Evolutionary conservation across 768 basidiomycete species (phyloP), one percentile per base, ranked within the genome.

Genomic region (Gymnopilus junonius): DNA sequence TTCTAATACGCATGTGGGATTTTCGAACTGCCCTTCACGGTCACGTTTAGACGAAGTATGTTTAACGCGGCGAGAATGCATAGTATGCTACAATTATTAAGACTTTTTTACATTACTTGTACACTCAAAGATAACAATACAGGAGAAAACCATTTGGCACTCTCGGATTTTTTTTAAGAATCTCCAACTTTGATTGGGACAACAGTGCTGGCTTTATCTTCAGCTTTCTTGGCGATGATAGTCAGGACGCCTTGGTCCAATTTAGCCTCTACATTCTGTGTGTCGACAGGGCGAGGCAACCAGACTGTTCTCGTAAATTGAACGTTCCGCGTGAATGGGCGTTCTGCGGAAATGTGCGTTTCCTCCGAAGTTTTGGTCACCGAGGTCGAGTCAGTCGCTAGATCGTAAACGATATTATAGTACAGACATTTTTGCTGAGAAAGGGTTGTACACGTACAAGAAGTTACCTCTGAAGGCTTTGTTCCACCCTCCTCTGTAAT

Each of bases 281-380:
- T 74, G 68, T 92, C 87, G 1, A 91, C 80, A 7, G 87, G 80
- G 11, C 81, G 83, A 35, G 91, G 89, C 25, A 93, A 79, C 85
- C 88, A 89, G 11, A 93, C 82, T 0, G 90, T 92, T 54, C 92
- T 83, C 14, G 83, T 82, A 72, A 92, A 93, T 2, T 80, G 75
- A 2, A 84, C 72, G 48, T 81, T 82, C 21, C 83, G 80, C 12
- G 83, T 79, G 70, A 86, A 86, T n/a, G 80, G 76, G 25, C 90
- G 85, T 70, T 92, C 90, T 7, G 82, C 73, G 2, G 88, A 80
- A 43, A 90, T 75, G 64, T 85, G 82, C 21, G 80, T 85, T 56
- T 27, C 76, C 69, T 29, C 72, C 70, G 25, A 68, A 54, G 48
- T 25, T 63, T 71, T 54, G 43, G 70, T 56, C 17, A 71, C 68